Percentiles rank a stretch among this genome's conserved stretches.
phyloP scores from a whole-genome alignment of 768 basidiomycete species.

The Agaricus subrufescens region DNA sequence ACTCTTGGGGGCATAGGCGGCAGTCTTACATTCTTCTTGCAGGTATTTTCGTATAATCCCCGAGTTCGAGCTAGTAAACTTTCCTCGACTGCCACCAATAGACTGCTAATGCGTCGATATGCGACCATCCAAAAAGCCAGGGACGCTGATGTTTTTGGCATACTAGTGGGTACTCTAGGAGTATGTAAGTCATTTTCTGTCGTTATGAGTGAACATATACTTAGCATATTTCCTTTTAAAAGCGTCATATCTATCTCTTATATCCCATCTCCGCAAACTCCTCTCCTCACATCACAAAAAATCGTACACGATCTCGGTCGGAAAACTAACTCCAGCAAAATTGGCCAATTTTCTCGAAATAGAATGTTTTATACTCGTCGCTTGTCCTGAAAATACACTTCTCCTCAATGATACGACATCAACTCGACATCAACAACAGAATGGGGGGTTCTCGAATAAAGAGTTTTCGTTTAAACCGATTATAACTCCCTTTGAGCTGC shows the following conservation, averaged over 20 bases:
- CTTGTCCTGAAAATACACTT: constrained; percentile 85
- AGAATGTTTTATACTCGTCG: constrained; percentile 92
- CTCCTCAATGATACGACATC: constrained; percentile 49
- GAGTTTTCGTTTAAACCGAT: constrained; percentile 84
- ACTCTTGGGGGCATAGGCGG: too few species aligned
- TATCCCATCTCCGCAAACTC: constrained; percentile 71
- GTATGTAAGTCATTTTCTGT: constrained; percentile 51
- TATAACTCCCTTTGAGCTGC: constrained; percentile 89
- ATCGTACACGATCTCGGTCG: constrained; percentile 91
- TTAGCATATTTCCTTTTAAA: background rate
- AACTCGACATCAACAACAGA: too few species aligned
- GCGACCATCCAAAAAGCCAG: constrained; percentile 82
- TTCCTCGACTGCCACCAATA: constrained; percentile 46
- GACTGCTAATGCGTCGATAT: constrained; percentile 86
- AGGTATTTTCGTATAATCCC: constrained; percentile 83
- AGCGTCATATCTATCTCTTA: constrained; percentile 86
- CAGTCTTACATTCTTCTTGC: background rate
- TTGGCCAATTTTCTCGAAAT: constrained; percentile 95
- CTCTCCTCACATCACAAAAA: constrained; percentile 75
- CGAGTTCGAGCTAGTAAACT: constrained; percentile 52
- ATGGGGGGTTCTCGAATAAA: constrained; percentile 31
- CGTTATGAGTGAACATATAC: background rate
- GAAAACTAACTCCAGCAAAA: constrained; percentile 92
- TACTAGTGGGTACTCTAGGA: constrained; percentile 91
- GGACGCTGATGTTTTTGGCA: constrained; percentile 91